A percentile compares a stretch with the other conserved stretches of the same genome.
Evolutionary conservation across 1,284 basidiomycete species (phyloP).

Genomic region (Cerioporus squamosus): DNA sequence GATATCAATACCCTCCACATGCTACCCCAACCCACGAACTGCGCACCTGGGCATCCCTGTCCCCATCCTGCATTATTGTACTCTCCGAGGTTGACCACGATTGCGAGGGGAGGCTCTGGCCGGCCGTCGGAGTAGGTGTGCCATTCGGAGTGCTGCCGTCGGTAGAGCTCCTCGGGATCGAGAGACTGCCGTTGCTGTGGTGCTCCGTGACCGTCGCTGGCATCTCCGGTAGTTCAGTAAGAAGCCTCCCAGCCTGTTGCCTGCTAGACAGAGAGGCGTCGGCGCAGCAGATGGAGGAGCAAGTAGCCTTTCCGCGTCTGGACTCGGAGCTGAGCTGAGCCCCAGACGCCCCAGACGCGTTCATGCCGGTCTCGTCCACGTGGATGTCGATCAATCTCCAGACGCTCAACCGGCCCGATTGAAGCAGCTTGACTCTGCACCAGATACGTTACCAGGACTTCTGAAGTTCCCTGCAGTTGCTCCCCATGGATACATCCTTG

Average conservation of each 20-base stretch:
- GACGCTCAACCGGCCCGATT: not conserved
- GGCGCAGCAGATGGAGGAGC: too few relatives aligned
- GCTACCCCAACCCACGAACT: too few relatives aligned
- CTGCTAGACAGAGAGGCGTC: not conserved
- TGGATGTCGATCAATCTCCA: not conserved
- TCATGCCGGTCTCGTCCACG: not conserved
- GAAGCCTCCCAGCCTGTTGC: not conserved
- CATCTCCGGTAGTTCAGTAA: conserved; percentile 2
- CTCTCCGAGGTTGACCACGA: conserved; percentile 10
- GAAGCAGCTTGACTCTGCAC: not conserved
- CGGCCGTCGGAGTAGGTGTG: conserved; percentile 9
- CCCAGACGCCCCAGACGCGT: not conserved
- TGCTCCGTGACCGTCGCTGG: conserved; percentile 2
- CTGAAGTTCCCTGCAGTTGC: too few relatives aligned
- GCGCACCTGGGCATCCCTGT: conserved; percentile 17
- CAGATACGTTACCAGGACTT: too few relatives aligned
- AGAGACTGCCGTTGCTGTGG: conserved; percentile 12
- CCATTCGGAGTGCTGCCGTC: conserved; percentile 14
- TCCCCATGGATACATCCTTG: too few relatives aligned
- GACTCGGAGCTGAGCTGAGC: too few relatives aligned
- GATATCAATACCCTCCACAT: not conserved
- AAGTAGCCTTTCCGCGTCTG: too few relatives aligned
- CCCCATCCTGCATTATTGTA: not conserved
- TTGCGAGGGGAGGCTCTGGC: conserved; percentile 4
- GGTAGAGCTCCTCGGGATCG: conserved; percentile 12